Evolutionary conservation across 2,329 filamentous ascomycete genomes (phyloP), one percentile per base, ranked within the genome.

Genomic region (Exophiala xenobiotica): DNA sequence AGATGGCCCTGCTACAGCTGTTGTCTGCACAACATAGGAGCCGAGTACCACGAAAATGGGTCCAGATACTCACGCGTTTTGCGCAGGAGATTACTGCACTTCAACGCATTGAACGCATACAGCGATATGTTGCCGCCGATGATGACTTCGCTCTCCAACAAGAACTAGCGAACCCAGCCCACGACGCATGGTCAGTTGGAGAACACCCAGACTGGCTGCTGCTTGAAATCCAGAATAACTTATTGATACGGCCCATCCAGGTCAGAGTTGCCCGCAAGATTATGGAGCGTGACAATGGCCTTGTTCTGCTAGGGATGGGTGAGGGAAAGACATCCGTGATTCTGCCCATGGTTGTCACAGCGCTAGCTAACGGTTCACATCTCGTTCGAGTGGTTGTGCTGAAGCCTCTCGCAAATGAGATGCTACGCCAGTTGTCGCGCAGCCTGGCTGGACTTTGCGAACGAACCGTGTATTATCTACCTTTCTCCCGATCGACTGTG

Each of bases 251-350:
- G 0, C 62, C 72, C 0, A 75, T 80, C 0, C 85, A 89, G 61
- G 71, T 77, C 2, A 63, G 77, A 1, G 81, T 89, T 43, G 80
- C 84, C 0, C 38, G 50, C 0, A 62, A 76, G 16, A 88, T 89
- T 79, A 77, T 74, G 2, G 44, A 60, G 0, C 74, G 76, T 0
- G 22, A 63, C 0, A 86, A 83, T 57, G 64, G 74, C 0, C 76
- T 83, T 0, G 77, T 87, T 70, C 83, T 87, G 59, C 65, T 88
- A 2, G 87, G 86, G 56, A 88, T 88, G 84, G 85, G 85, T 0
- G 78, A 86, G 61, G 85, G 85, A 0, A 88, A 88, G 56, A 82
- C 82, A 0, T 85, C 84, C 0, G 79, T 87, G 1, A 88, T 90
- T 42, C 74, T 85, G 0, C 85, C 85, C 0, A 82, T 87, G 29